These are phyloP conservation scores for Linum trigynum DNA, from an alignment of 345 rosid genomes.

Conservation along the genomic window DNA sequence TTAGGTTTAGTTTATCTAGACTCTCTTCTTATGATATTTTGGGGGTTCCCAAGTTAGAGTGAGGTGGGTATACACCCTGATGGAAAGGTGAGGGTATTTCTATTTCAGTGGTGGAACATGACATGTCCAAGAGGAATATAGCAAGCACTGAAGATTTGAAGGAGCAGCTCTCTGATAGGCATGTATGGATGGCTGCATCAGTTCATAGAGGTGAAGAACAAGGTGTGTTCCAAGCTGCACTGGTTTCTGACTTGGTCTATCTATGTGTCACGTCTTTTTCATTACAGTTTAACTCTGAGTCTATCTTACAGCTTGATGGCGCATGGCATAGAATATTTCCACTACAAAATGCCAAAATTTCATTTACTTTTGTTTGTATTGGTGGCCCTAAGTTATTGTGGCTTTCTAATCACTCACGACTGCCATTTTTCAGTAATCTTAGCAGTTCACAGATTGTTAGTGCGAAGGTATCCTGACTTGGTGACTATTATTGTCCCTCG, in stretches of 20 bases:
- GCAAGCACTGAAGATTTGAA: conserved; percentile 41
- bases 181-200: conserved; percentile 91
- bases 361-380: background rate
- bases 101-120: conserved; percentile 38
- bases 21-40: background rate
- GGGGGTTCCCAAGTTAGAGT: conserved; percentile 1
- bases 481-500: conserved; percentile 70
- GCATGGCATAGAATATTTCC: too few relatives aligned
- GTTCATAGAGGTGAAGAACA: conserved; percentile 84
- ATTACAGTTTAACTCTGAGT: too few relatives aligned
- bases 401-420: conserved; percentile 14
- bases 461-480: conserved; percentile 39
- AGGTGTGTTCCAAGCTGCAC: conserved; percentile 30
- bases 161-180: conserved; percentile 40
- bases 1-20: background rate
- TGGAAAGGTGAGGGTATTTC: conserved; percentile 3
- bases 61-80: background rate
- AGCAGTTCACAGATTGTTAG: conserved; percentile 47
- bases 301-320: too few relatives aligned
- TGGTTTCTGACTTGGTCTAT: conserved; percentile 5
- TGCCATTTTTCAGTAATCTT: conserved; percentile 53
- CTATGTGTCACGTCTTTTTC: background rate
- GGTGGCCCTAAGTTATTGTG: background rate
- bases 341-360: background rate
- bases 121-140: conserved; percentile 21